Evolutionary conservation across 2,329 filamentous ascomycete species (phyloP).

Genomic region (Sporothrix pseudoabietina): DNA sequence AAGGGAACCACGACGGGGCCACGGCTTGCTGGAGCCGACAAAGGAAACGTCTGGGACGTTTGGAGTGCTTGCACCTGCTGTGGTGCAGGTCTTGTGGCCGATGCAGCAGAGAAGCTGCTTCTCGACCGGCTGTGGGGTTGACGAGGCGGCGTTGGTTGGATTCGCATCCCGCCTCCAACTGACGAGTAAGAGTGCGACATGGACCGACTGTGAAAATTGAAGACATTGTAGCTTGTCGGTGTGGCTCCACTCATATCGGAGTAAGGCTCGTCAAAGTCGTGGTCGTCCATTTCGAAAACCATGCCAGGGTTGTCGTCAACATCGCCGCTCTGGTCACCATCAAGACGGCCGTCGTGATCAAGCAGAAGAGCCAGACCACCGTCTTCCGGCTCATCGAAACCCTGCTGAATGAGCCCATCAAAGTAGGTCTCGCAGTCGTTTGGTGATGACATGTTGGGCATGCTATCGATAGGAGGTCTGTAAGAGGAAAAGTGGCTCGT

Average conservation of each 20-base stretch:
- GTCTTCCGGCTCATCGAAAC: neutral
- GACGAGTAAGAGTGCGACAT: neutral
- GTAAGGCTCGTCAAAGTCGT: neutral
- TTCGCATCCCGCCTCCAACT: neutral
- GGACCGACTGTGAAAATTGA: neutral
- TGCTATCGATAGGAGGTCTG: neutral
- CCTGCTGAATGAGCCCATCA: neutral
- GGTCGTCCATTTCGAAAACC: constrained; percentile 9
- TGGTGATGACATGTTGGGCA: neutral
- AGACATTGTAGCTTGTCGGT: neutral
- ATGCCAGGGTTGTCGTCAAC: neutral
- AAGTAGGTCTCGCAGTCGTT: neutral
- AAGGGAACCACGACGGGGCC: neutral
- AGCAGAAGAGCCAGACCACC: neutral
- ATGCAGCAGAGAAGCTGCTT: neutral
- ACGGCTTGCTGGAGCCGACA: neutral
- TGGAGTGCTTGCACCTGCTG: neutral
- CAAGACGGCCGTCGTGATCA: neutral
- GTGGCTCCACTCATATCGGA: neutral
- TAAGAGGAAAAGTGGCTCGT: neutral
- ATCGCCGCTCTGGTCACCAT: neutral
- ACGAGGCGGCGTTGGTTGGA: too few relatives aligned
- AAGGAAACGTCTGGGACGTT: neutral
- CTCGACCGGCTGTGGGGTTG: neutral
- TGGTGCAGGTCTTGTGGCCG: neutral